Percentiles rank a stretch among this genome's conserved stretches.
These are phyloP conservation scores for Petasospora fabianii DNA, from an alignment of 1,139 yeast species.

Conservation along the genomic window DNA sequence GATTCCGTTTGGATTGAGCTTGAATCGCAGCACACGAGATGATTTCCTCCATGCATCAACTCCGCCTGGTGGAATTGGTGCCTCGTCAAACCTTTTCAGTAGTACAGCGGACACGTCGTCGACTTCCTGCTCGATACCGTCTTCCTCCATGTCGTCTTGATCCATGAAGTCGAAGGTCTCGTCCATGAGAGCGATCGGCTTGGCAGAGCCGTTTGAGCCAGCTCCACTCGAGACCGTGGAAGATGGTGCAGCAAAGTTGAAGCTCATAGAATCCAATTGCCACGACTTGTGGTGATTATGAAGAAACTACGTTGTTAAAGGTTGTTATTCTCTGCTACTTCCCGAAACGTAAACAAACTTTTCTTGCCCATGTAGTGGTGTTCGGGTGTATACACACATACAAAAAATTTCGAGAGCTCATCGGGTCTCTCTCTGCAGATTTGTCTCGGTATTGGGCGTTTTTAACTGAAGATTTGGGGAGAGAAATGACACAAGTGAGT, in stretches of 20 bases:
- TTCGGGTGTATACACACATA: background rate
- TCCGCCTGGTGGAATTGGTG: conserved; percentile 32
- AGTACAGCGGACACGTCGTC: conserved; percentile 38
- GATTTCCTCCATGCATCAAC: conserved; percentile 27
- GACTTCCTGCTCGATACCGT: conserved; percentile 29
- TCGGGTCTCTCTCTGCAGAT: conserved; percentile 1
- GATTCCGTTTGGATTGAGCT: conserved; percentile 37
- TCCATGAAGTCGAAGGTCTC: conserved; percentile 20
- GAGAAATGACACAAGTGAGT: background rate
- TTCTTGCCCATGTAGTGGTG: conserved; percentile 11
- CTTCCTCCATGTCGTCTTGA: conserved; percentile 14
- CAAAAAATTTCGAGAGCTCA: conserved; percentile 10
- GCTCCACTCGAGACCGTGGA: background rate
- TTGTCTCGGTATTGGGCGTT: background rate
- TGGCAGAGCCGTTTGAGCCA: background rate
- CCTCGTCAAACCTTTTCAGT: conserved; percentile 33
- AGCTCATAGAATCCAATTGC: conserved; percentile 9
- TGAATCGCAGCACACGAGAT: conserved; percentile 39
- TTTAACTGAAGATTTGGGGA: background rate
- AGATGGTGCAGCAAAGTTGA: conserved; percentile 2
- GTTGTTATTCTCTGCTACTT: background rate
- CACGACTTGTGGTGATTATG: no score
- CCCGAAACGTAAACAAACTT: conserved; percentile 30
- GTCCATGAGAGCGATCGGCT: conserved; percentile 17
- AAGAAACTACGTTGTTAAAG: no score